Percentiles rank a stretch among this genome's conserved stretches.
Conservation (phyloP, 257 asterid genomes). For the Misopates orontium region DNA sequence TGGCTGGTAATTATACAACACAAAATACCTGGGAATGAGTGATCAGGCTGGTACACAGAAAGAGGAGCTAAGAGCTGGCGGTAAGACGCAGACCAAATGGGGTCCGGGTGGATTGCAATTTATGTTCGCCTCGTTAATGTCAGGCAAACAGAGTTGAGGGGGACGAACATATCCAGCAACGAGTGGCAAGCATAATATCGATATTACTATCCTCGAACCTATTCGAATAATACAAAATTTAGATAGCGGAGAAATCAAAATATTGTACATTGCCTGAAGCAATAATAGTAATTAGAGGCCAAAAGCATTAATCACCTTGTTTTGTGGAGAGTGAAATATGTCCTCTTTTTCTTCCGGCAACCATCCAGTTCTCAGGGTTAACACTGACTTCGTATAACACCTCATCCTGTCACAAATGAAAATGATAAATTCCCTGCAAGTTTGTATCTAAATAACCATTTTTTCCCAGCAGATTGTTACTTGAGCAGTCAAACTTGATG, state of each 20-base stretch:
- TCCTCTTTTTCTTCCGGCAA: conserved; percentile 97
- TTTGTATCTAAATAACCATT: background rate
- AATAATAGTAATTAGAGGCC: background rate
- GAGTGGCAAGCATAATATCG: conserved; percentile 81
- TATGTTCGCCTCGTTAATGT: conserved; percentile 63
- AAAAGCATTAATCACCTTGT: conserved; percentile 57
- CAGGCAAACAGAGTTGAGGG: conserved; percentile 82
- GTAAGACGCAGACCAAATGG: conserved; percentile 86
- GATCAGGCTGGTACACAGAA: conserved; percentile 74
- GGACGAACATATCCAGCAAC: conserved; percentile 96
- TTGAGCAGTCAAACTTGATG: background rate
- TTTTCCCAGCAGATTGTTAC: background rate
- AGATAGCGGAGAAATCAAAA: background rate
- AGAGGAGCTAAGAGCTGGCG: conserved; percentile 90
- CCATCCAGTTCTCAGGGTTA: conserved; percentile 92
- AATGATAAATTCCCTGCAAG: conserved; percentile 12
- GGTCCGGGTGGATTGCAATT: conserved; percentile 97
- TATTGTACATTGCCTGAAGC: background rate
- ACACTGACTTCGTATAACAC: conserved; percentile 82
- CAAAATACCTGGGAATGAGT: conserved; percentile 5
- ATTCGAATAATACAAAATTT: conserved; percentile 26
- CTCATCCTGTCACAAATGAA: conserved; percentile 56
- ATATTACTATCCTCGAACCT: conserved; percentile 83
- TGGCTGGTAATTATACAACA: conserved; percentile 21
- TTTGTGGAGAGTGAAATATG: conserved; percentile 65